Base-by-base conservation (phyloP, 2,329 filamentous ascomycete species). In the Chalara sp. region DNA sequence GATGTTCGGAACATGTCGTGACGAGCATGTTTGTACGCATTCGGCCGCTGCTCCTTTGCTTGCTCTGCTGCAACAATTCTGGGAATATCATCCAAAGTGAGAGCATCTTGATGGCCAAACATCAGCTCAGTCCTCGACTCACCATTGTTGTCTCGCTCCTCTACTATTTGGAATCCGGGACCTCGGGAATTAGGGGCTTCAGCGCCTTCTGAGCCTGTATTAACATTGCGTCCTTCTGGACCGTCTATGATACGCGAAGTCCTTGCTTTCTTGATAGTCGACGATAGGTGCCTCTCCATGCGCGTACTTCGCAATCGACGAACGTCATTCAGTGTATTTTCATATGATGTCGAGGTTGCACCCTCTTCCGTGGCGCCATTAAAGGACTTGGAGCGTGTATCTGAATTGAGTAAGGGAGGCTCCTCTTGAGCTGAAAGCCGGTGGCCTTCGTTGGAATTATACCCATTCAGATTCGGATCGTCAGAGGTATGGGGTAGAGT, bases 301-400 rank as follows among this genome's bases (percentile, higher is more conserved):
- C 93, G 84, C 28, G 92, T 97, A 55, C 93, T 97, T 58, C 92
- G 84, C 53, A 99, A 72, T 55, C 93, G 81, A 62, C 90, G 85
- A 65, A 99, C 93, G 69, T 99, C 93, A 58, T 93, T 95, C 59
- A 99, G 84, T 44, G 92, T 96, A 70, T 91, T 95, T 72, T 97
- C 92, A 65, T 97, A 93, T 31, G 87, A 89, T 47, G 87, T 89
- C 58, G 83, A 79, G 53, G 78, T 77, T 53, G 81, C 78, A 32
- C 73, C 73, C 47, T 84, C 82, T 50, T 70, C 73, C 52, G 76
- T 69, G 55, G 80, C 79, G 29, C 82, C 85, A 43, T 80, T 80
- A 65, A 85, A 86, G 2, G 86, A 89, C 61, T 85, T 88, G 13
- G 89, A 90, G 50, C 87, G 78, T 13, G 79, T 81, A 56, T 88